Base-by-base conservation (phyloP, 2,329 filamentous ascomycete genomes). In the Macrophomina pseudophaseolina region DNA sequence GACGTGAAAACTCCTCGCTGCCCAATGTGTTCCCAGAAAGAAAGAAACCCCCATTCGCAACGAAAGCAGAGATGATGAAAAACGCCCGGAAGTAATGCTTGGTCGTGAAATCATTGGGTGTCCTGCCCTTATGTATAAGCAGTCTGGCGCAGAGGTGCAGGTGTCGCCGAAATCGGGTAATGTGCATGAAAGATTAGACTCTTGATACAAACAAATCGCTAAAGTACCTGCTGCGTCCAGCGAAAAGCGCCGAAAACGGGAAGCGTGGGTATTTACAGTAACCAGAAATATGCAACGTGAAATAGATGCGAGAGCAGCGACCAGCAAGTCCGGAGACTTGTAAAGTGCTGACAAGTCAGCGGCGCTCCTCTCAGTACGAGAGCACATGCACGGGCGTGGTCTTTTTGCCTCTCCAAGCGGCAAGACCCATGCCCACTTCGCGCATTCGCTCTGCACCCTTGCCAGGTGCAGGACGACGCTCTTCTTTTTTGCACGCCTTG, bases 371-470 rank as follows among this genome's bases (percentile, higher is more conserved):
- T 75, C 72, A 79, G 72, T 80, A 79, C 35, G 81, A 83, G 67
- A 84, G 73, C 49, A 84, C 81, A 68, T 82, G 81, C 72, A 81
- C 80, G 8, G 64, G 56, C 35, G 49, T 60, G 51, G 58, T 64
- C 44, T 51, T 56, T 68, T 91, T 91, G 76, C 89, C 88, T 73
- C 86, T 87, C 73, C 89, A 91, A 80, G 92, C 92, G 67, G 92
- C 93, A 85, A 95, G 92, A 75, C 94, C 88, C 66, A 98, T 85
- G 64, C 94, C 95, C 67, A 99, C 86, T 79, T 96, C 91, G 73
- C 90, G 87, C 95, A 99, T 99, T 70, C 94, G 88, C 82, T 97
- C 91, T 42, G 92, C 93, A 66, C 95, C 95, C 76, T 92, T 91
- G 65, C 95, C 95, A 46, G 92, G 92, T 73, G 89, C 86, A 64